Evolutionary conservation across 2,329 filamentous ascomycete genomes (phyloP).

Genomic region (Botrytis fabae): DNA sequence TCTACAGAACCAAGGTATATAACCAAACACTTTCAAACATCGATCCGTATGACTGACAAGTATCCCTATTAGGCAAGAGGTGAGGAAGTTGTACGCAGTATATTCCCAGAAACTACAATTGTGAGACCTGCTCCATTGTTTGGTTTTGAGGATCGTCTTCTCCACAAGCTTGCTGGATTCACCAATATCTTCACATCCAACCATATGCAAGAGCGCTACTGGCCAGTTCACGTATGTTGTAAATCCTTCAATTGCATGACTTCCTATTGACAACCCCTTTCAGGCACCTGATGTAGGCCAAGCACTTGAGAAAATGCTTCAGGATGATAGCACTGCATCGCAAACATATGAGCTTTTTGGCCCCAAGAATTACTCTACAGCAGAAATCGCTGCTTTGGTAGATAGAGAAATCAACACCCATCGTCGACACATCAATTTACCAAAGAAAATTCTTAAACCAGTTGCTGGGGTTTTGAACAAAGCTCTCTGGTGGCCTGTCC

Average conservation of each 20-base stretch:
- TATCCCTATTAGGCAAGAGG: conserved; percentile 59
- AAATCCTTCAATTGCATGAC: not conserved
- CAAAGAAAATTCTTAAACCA: conserved; percentile 77
- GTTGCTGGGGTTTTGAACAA: conserved; percentile 74
- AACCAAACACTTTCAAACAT: not conserved
- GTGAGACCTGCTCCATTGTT: conserved; percentile 93
- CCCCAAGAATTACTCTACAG: conserved; percentile 86
- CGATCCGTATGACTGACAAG: not conserved
- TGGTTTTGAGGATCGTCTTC: conserved; percentile 89
- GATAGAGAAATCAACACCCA: conserved; percentile 91
- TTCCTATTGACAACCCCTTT: conserved; percentile 21
- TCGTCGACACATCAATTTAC: conserved; percentile 87
- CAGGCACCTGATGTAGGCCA: conserved; percentile 86
- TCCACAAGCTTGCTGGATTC: conserved; percentile 78
- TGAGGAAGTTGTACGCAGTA: conserved; percentile 79
- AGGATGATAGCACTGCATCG: conserved; percentile 84
- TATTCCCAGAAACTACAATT: conserved; percentile 96
- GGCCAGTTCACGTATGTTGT: conserved; percentile 76
- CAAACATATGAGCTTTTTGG: conserved; percentile 95
- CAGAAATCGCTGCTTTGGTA: conserved; percentile 82
- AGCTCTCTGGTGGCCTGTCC: conserved; percentile 82
- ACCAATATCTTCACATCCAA: conserved; percentile 87
- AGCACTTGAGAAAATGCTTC: conserved; percentile 85
- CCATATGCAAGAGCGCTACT: conserved; percentile 87
- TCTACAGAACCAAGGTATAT: conserved; percentile 78